Evolutionary conservation across 2,329 filamentous ascomycete genomes (phyloP).

Genomic region (Escovopsis sp.): DNA sequence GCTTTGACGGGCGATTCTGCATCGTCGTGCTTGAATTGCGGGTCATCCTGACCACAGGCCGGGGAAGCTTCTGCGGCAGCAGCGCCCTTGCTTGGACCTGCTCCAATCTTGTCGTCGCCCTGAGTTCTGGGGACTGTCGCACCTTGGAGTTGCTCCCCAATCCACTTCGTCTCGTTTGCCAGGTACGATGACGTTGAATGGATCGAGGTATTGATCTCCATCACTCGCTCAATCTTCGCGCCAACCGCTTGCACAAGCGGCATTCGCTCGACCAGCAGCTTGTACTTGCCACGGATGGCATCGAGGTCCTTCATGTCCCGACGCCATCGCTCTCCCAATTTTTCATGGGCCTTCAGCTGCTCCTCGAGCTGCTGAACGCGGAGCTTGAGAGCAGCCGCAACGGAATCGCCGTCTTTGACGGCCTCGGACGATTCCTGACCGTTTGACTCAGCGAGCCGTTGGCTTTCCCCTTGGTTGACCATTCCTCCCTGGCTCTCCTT

Average conservation of each 20-base stretch:
- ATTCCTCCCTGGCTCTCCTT: constrained; percentile 9
- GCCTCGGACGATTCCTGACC: not conserved
- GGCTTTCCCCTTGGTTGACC: not conserved
- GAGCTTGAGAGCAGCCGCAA: constrained; percentile 5
- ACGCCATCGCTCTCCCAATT: constrained; percentile 13
- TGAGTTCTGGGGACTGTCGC: not conserved
- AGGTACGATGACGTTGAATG: constrained; percentile 16
- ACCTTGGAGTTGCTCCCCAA: constrained; percentile 10
- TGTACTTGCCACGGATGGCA: constrained; percentile 11
- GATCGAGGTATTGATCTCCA: constrained; percentile 13
- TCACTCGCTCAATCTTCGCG: constrained; percentile 12
- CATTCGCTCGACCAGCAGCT: constrained; percentile 9
- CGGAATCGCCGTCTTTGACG: not conserved
- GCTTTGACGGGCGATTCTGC: not conserved
- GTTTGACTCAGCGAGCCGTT: not conserved
- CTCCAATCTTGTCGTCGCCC: not conserved
- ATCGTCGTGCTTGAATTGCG: not conserved
- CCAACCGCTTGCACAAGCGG: constrained; percentile 12
- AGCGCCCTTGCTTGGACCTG: not conserved
- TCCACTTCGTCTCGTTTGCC: constrained; percentile 14
- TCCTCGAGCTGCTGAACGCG: constrained; percentile 11
- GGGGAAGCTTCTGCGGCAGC: not conserved
- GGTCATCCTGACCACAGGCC: not conserved
- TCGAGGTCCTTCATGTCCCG: constrained; percentile 15
- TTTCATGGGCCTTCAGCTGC: constrained; percentile 7